Evolutionary conservation across 2,329 filamentous ascomycete genomes (phyloP).

Genomic region (Xylariomycetidae sp.): DNA sequence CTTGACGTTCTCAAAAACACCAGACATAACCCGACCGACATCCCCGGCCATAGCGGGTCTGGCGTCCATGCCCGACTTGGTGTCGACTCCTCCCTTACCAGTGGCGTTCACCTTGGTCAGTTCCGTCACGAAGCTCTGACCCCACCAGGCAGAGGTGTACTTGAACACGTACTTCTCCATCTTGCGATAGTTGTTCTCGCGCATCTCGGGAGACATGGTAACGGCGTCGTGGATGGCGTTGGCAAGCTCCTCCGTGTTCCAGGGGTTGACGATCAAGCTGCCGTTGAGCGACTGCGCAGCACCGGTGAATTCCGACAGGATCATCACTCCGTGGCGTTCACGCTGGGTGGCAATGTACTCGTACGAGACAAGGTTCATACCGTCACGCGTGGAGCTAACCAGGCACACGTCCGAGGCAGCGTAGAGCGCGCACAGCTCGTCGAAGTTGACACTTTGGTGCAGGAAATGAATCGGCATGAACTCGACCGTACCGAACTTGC

Average conservation of each 20-base stretch:
- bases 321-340: conserved; percentile 85
- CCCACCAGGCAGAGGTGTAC: conserved; percentile 97
- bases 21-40: conserved; percentile 17
- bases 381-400: conserved; percentile 91
- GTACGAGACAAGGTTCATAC: conserved; percentile 98
- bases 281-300: conserved; percentile 93
- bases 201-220: conserved; percentile 87
- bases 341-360: conserved; percentile 95
- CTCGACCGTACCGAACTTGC: conserved; percentile 92
- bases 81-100: conserved; percentile 17
- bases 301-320: conserved; percentile 93
- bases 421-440: conserved; percentile 90
- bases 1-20: conserved; percentile 24
- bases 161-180: conserved; percentile 94
- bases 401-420: conserved; percentile 88
- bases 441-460: conserved; percentile 91
- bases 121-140: conserved; percentile 84
- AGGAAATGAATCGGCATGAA: conserved; percentile 99
- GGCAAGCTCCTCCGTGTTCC: conserved; percentile 95
- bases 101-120: conserved; percentile 48
- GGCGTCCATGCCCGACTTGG: conserved; percentile 11
- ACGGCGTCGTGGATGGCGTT: conserved; percentile 94
- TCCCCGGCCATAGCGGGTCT: conserved; percentile 15
- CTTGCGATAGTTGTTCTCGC: conserved; percentile 81
- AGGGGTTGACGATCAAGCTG: conserved; percentile 91